Evolutionary conservation across 2,329 filamentous ascomycete species (phyloP), one percentile per base, ranked within the genome.

Genomic region (Arthrinium phaeospermum): DNA sequence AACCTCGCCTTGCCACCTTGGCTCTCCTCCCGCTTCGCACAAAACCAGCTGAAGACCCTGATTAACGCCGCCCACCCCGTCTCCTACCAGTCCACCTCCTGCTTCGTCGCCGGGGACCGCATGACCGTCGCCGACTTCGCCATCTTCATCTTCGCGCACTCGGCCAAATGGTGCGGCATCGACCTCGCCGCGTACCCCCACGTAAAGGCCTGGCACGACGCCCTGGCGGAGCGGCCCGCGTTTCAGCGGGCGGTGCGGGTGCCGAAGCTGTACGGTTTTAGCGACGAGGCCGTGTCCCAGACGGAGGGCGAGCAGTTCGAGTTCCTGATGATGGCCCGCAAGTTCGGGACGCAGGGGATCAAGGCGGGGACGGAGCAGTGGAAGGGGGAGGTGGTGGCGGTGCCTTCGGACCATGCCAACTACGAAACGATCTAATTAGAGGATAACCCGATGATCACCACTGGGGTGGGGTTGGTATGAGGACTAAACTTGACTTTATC

Each of bases 91-190:
- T 61, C 72, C 1, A 49, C 24, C 0, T 61, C 51, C 4, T 12
- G 45, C 0, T 75, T 61, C 45, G 12, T 71, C 0, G 70, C 69
- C 24, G 73, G 74, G 2, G 53, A 72, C 49, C 70, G 71, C 68
- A 64, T 75, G 14, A 74, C 74, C 4, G n/a, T 75, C 5, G 72
- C 74, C 27, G 74, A 75, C 30, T 74, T 74, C 57, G 46, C 46
- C 46, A 10, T n/a, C 46, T 47, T 47, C 46, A 46, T 73, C 19
- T 75, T 37, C 30, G 69, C 70, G 16, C 49, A 71, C 51, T 75
- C 74, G 14, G n/a, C 16, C 46, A 71, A 53, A 13, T 75, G 73
- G 73, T 73, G 71, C 34, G 73, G 73, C 13, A 30, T 74, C 5
- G 70, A 72, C 30, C 68, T 75, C 27, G 22, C 71, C 4, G 74